Base-by-base conservation (phyloP, 2,329 filamentous ascomycete species). In the Alternaria postmessia region DNA sequence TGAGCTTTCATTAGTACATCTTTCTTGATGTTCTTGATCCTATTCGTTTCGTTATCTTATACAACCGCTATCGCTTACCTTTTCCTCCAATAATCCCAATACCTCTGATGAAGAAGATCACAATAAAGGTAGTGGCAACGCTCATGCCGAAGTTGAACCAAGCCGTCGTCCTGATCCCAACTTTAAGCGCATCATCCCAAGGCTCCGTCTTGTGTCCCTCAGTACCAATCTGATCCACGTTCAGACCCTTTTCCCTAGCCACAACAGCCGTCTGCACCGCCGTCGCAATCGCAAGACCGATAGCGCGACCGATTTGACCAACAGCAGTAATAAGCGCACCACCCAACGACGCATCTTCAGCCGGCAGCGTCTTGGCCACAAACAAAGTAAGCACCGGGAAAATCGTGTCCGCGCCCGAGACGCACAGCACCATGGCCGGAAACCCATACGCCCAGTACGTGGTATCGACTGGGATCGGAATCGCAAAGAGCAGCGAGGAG, bases 361-460 rank as follows among this genome's bases (percentile, higher is more conserved):
- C 79, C 0, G 88, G 86, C 0, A 92, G 80, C 0, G 85, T 81
- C 61, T 87, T 86, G 0, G 88, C 89, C 0, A 86, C 89, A 71
- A 90, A 91, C 0, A 92, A 81, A 0, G 87, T 88, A 18, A 91
- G 78, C 5, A 85, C 86, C 0, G 89, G 89, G 81, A 87, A 91
- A 0, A 88, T 82, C 0, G 87, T 89, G 70, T 92, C 89, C 3
- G 88, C 87, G 32, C 89, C 89, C 36, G 89, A 80, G 8, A 90
- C 88, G 7, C 84, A 83, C 4, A 92, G 78, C 0, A 88, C 75
- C 86, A 91, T 91, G 8, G 89, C 88, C 2, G 85, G 85, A 20
- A 92, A 81, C 0, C 86, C 88, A 65, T 85, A 90, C 3, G 89
- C 89, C 72, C 89, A 91, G 77, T 91, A 92, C 0, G 82, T 86